Conservation (phyloP, 2,329 filamentous ascomycete species). For the Diaporthe velutina region DNA sequence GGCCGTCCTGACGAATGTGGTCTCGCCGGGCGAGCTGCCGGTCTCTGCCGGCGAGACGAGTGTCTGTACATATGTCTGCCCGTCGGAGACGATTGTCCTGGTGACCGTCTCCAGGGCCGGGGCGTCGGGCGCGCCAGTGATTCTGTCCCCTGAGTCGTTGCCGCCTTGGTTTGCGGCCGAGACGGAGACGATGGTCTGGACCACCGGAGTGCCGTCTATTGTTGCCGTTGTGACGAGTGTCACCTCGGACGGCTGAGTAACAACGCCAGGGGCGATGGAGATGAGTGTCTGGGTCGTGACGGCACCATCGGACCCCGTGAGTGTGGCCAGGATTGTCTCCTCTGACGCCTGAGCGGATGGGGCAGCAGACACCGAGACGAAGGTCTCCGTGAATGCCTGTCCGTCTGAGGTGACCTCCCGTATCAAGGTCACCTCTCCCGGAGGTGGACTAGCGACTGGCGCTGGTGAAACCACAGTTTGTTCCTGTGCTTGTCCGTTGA, state of each 20-base stretch:
- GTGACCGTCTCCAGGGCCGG: neutral
- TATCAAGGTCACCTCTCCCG: conserved; percentile 1
- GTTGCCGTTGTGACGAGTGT: conserved; percentile 2
- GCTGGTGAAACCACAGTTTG: neutral
- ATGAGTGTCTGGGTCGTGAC: neutral
- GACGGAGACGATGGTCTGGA: neutral
- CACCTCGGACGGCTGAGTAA: neutral
- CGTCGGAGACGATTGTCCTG: conserved; percentile 12
- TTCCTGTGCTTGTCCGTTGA: conserved; percentile 5
- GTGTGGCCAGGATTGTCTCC: neutral
- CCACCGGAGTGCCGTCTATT: neutral
- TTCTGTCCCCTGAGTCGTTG: neutral
- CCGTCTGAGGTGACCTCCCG: conserved; percentile 8
- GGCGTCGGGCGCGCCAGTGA: neutral
- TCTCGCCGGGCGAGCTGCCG: neutral
- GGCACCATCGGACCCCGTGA: neutral
- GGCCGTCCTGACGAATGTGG: conserved; percentile 11
- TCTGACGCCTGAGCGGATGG: neutral
- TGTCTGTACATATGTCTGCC: conserved; percentile 14
- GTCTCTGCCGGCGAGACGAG: neutral
- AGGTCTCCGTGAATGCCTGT: neutral
- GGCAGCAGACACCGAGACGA: neutral
- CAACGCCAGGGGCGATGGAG: neutral
- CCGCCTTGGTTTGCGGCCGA: neutral
- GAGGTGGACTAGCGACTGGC: neutral